These are phyloP conservation scores for Cutaneotrichosporon cavernicola DNA, from an alignment of 1,284 basidiomycete genomes.

Conservation along the genomic window DNA sequence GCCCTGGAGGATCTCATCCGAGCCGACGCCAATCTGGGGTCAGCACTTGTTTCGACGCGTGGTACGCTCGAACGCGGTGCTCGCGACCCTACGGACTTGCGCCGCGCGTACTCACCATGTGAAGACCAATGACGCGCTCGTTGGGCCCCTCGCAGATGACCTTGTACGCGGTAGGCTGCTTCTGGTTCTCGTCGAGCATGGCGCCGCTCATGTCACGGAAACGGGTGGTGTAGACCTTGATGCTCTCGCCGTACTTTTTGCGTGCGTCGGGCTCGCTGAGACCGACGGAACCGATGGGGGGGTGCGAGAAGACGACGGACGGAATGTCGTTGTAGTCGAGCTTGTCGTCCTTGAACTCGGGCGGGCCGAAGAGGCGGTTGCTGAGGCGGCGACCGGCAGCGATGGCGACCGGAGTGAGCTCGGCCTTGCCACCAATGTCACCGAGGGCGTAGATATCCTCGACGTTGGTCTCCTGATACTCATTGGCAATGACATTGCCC, in stretches of 20 bases:
- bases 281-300: slow-evolving; percentile 87
- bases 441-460: slow-evolving; percentile 78
- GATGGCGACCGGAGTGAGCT: slow-evolving; percentile 97
- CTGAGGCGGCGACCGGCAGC: slow-evolving; percentile 86
- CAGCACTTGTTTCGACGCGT: neutral
- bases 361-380: slow-evolving; percentile 86
- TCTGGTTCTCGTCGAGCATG: slow-evolving; percentile 78
- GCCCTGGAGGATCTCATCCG: slow-evolving; percentile 90
- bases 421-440: slow-evolving; percentile 85
- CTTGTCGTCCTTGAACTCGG: slow-evolving; percentile 81
- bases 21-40: slow-evolving; percentile 68
- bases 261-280: slow-evolving; percentile 86
- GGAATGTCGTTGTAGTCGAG: slow-evolving; percentile 89
- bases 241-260: slow-evolving; percentile 76
- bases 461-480: slow-evolving; percentile 81
- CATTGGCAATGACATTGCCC: slow-evolving; percentile 83
- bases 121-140: slow-evolving; percentile 91
- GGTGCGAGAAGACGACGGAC: slow-evolving; percentile 94
- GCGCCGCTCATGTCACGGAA: slow-evolving; percentile 86
- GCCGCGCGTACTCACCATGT: slow-evolving; percentile 63
- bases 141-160: slow-evolving; percentile 80
- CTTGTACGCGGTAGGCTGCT: slow-evolving; percentile 92
- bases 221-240: slow-evolving; percentile 79
- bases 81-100: slow-evolving; percentile 67
- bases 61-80: neutral